A percentile compares a stretch with the other conserved stretches of the same genome.
Conservation (phyloP, 192 early-diverging fungal species). For the Lunasporangiospora selenospora region DNA sequence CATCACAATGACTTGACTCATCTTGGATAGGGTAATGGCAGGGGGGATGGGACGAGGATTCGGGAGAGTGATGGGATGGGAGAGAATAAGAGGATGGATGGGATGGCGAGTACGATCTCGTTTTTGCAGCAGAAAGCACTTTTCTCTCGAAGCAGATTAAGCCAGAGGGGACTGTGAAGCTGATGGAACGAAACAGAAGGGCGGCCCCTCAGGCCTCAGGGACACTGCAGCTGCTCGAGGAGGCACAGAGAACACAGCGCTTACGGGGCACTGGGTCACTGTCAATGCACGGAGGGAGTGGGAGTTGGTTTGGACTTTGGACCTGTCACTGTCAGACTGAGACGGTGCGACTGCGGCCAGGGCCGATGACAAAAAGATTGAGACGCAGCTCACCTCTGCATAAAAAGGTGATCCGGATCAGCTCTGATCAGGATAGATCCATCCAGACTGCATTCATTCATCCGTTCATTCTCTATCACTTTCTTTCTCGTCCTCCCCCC, state of each 20-base stretch:
- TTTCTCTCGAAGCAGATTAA: background rate
- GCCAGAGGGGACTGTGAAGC: background rate
- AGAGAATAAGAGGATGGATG: background rate
- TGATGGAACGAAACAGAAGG: slow-evolving; percentile 23
- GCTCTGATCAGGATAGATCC: background rate
- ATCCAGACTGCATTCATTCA: background rate
- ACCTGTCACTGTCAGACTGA: too few relatives aligned
- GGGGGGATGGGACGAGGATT: background rate
- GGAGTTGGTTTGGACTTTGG: too few relatives aligned
- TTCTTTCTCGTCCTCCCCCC: too few relatives aligned
- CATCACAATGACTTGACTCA: slow-evolving; percentile 90
- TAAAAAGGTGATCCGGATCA: background rate
- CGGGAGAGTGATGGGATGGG: background rate
- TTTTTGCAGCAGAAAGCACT: too few relatives aligned
- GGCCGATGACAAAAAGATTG: too few relatives aligned
- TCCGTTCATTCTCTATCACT: background rate
- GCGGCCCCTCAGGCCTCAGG: background rate
- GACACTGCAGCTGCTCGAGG: too few relatives aligned
- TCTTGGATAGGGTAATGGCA: slow-evolving; percentile 46
- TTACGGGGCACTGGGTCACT: too few relatives aligned
- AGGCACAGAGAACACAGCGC: too few relatives aligned
- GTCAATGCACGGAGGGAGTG: too few relatives aligned
- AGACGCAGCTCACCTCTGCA: background rate
- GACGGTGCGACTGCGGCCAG: too few relatives aligned
- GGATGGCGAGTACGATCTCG: slow-evolving; percentile 1